These are phyloP conservation scores for Colletotrichum tropicicola DNA, from an alignment of 2,329 filamentous ascomycete species.

Conservation along the genomic window DNA sequence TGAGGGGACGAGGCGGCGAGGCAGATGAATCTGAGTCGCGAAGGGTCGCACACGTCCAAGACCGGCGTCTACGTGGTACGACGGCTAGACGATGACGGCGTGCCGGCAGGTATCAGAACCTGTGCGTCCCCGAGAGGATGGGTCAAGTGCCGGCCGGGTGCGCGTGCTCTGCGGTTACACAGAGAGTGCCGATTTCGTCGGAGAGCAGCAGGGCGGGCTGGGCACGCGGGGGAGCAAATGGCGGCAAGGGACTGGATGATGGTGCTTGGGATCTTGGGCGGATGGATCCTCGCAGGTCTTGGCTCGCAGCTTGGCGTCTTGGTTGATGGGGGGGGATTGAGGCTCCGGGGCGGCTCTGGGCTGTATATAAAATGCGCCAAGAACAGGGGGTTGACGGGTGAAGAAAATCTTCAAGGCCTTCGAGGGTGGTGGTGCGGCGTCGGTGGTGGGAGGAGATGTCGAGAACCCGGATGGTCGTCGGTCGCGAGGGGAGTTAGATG, in stretches of 20 bases:
- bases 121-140: conserved; percentile 1
- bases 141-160: neutral
- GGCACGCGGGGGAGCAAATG: neutral
- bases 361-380: conserved; percentile 24
- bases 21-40: neutral
- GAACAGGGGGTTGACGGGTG: neutral
- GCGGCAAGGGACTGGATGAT: neutral
- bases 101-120: neutral
- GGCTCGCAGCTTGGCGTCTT: conserved; percentile 30
- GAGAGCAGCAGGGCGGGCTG: neutral
- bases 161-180: neutral
- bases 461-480: conserved; percentile 26
- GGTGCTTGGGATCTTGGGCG: neutral
- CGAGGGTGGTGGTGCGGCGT: neutral
- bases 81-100: neutral
- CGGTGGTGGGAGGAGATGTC: neutral
- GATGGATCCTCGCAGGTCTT: conserved; percentile 17
- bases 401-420: neutral
- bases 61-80: neutral
- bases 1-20: neutral
- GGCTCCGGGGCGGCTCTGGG: conserved; percentile 2
- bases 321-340: neutral
- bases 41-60: neutral
- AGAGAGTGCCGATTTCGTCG: conserved; percentile 1
- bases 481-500: conserved; percentile 16